phyloP scores from a whole-genome alignment of 1,284 basidiomycete species.

The Cronartium quercuum region DNA sequence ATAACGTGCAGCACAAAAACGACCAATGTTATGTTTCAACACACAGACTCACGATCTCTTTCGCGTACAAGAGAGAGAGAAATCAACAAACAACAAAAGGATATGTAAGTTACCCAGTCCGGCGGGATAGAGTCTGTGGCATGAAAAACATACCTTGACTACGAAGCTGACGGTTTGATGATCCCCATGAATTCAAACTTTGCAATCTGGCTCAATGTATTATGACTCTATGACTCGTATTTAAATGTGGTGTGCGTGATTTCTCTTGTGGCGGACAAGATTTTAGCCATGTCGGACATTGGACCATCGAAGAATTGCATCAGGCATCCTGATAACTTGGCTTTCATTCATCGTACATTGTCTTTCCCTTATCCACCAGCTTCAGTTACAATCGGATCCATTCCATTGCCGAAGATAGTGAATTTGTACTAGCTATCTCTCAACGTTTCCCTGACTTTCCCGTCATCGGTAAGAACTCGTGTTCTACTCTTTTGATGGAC shows the following conservation, averaged over 20 bases:
- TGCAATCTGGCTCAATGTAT: neutral
- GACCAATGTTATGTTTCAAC: neutral
- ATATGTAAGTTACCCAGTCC: slow-evolving; percentile 2
- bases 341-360: neutral
- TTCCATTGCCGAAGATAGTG: slow-evolving; percentile 70
- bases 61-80: slow-evolving; percentile 5
- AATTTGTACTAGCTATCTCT: slow-evolving; percentile 62
- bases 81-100: slow-evolving; percentile 17
- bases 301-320: too few species aligned
- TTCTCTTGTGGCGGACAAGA: too few species aligned
- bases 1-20: neutral
- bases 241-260: too few species aligned
- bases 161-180: neutral
- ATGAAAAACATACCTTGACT: neutral
- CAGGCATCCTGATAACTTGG: too few species aligned
- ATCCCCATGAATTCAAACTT: neutral
- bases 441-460: slow-evolving; percentile 59
- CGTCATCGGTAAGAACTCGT: slow-evolving; percentile 58
- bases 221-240: too few species aligned
- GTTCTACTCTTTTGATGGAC: neutral
- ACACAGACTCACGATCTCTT: neutral
- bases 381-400: slow-evolving; percentile 79
- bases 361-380: neutral
- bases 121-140: neutral
- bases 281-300: too few species aligned